Evolutionary conservation across 768 basidiomycete species (phyloP).

Genomic region (Collybiopsis luxurians): DNA sequence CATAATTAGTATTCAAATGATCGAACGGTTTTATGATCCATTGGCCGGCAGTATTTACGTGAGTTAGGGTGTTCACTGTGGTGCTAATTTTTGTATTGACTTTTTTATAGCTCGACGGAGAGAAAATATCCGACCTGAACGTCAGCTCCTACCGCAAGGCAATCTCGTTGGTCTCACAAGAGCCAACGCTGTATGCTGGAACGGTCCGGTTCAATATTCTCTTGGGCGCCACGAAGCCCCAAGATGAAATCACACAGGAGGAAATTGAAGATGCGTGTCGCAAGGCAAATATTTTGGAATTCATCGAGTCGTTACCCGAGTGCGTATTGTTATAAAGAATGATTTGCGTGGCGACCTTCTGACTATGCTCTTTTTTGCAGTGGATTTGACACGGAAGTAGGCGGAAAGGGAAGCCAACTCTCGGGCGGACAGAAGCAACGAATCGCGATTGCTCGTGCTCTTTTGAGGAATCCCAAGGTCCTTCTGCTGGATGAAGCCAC

Average conservation of each 20-base stretch:
- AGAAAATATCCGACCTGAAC: constrained; percentile 74
- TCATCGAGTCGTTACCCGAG: constrained; percentile 82
- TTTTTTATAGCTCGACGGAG: constrained; percentile 58
- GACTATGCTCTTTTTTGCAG: constrained; percentile 30
- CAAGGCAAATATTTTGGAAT: constrained; percentile 88
- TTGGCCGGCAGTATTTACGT: constrained; percentile 67
- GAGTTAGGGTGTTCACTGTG: constrained; percentile 19
- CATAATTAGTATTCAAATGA: constrained; percentile 66
- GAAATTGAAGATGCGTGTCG: constrained; percentile 86
- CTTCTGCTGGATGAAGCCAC: constrained; percentile 88
- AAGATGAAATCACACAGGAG: constrained; percentile 76
- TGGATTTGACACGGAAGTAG: constrained; percentile 90
- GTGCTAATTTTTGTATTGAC: background rate
- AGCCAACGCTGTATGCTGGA: constrained; percentile 88
- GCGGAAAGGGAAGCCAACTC: constrained; percentile 86
- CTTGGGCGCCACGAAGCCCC: constrained; percentile 78
- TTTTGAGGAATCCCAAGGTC: constrained; percentile 89
- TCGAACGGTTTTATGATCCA: constrained; percentile 85
- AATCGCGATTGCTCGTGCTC: constrained; percentile 85
- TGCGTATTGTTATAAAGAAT: constrained; percentile 31
- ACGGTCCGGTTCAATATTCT: constrained; percentile 89
- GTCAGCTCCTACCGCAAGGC: constrained; percentile 86
- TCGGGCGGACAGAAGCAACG: constrained; percentile 87
- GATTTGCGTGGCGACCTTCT: background rate
- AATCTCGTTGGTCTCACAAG: constrained; percentile 89